A percentile compares a stretch with the other conserved stretches of the same genome.
Conservation (phyloP, 2,329 filamentous ascomycete genomes). For the Tolypocladium album region DNA sequence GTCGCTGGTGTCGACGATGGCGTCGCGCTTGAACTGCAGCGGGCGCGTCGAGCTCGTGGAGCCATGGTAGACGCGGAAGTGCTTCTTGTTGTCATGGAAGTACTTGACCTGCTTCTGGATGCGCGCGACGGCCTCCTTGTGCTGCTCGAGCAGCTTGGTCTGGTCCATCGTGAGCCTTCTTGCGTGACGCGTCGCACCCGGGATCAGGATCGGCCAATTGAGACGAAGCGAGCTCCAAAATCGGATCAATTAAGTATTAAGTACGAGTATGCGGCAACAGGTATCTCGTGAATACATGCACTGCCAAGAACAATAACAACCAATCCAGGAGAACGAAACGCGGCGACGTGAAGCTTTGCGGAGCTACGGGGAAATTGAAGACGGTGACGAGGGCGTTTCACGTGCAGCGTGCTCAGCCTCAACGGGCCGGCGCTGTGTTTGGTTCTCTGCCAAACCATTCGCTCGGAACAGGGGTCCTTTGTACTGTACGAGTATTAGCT, state of each 20-base stretch:
- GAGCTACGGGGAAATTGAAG: background rate
- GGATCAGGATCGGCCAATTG: background rate
- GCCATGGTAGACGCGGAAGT: constrained; percentile 51
- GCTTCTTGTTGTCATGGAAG: constrained; percentile 20
- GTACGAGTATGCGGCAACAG: background rate
- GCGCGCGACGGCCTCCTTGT: constrained; percentile 12
- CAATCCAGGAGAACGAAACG: background rate
- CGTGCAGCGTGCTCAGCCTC: background rate
- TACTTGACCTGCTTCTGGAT: constrained; percentile 16
- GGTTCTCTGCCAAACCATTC: too few species aligned
- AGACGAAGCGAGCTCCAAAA: background rate
- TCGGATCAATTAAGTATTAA: background rate
- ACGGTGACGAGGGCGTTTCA: background rate
- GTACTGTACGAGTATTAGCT: too few species aligned
- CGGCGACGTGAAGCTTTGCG: background rate
- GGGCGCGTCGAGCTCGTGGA: constrained; percentile 50
- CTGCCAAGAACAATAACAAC: background rate
- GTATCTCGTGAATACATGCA: background rate
- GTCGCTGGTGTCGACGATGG: constrained; percentile 42
- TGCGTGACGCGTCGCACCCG: background rate
- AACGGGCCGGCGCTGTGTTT: too few species aligned
- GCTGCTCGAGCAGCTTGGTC: constrained; percentile 14
- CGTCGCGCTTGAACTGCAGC: constrained; percentile 19
- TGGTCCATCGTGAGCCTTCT: background rate
- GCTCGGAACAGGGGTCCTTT: too few species aligned